Conservation (phyloP, 352 stramenopile species). For the Phytophthora tubulina region DNA sequence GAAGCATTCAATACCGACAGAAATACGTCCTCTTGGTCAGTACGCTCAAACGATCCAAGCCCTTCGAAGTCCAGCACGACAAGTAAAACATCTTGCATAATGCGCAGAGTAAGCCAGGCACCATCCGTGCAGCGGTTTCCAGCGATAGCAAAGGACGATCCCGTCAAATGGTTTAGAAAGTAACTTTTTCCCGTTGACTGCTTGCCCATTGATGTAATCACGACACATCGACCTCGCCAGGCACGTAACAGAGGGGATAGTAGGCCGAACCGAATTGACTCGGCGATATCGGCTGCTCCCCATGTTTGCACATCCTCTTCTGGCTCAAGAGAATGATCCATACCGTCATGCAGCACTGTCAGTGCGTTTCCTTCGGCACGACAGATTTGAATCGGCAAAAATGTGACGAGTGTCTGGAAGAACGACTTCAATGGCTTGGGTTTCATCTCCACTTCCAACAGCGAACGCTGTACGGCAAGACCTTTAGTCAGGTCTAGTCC, state of each 20-base stretch:
- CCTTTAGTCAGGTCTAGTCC: constrained; percentile 41
- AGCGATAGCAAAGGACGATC: constrained; percentile 78
- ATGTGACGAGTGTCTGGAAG: constrained; percentile 62
- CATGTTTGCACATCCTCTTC: constrained; percentile 37
- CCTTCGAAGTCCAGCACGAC: constrained; percentile 87
- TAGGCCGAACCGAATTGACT: constrained; percentile 57
- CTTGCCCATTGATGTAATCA: constrained; percentile 73
- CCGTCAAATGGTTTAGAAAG: constrained; percentile 80
- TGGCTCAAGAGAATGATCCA: constrained; percentile 36
- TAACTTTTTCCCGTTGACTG: constrained; percentile 87
- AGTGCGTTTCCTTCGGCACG: constrained; percentile 69
- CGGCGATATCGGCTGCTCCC: constrained; percentile 54
- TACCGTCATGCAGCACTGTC: constrained; percentile 59
- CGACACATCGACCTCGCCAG: constrained; percentile 55
- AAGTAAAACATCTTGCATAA: constrained; percentile 59
- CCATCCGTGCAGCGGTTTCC: constrained; percentile 71
- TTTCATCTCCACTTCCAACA: constrained; percentile 12
- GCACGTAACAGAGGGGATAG: constrained; percentile 52
- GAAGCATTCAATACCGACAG: constrained; percentile 78
- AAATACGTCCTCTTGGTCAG: constrained; percentile 81
- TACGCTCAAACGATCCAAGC: constrained; percentile 75
- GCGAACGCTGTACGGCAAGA: constrained; percentile 8
- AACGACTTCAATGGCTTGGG: constrained; percentile 36
- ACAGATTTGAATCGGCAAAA: constrained; percentile 81
- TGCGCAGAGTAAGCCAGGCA: constrained; percentile 67